phyloP scores from a whole-genome alignment of 1,139 yeast species.

The Debaryomyces psychrophilus region DNA sequence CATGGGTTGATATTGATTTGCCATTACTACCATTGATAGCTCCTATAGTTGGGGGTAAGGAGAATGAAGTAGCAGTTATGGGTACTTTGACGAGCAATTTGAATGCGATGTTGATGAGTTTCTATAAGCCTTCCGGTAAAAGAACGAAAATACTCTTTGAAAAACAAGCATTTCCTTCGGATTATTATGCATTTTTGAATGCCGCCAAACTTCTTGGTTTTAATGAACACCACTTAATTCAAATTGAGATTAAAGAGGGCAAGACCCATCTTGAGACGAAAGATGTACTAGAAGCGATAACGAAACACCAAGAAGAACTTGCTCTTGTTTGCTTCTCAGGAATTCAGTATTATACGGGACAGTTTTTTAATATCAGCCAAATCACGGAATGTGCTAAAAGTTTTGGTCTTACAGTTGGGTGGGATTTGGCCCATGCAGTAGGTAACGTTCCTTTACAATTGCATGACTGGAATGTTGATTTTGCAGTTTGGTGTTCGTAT shows the following conservation, averaged over 20 bases:
- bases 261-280: conserved; percentile 62
- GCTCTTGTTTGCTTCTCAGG: conserved; percentile 85
- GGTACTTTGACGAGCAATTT: conserved; percentile 83
- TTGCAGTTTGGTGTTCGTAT: conserved; percentile 94
- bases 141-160: conserved; percentile 79
- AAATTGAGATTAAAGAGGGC: conserved; percentile 59
- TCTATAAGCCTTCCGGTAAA: conserved; percentile 65
- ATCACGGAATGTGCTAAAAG: conserved; percentile 62
- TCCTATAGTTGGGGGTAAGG: conserved; percentile 72
- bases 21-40: conserved; percentile 73
- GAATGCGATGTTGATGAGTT: conserved; percentile 71
- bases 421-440: conserved; percentile 96
- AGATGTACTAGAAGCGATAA: conserved; percentile 61
- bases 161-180: conserved; percentile 89
- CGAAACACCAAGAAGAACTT: conserved; percentile 59
- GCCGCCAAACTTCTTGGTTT: conserved; percentile 67
- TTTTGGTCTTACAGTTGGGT: conserved; percentile 69
- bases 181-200: conserved; percentile 81
- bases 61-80: conserved; percentile 81
- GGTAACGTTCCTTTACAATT: conserved; percentile 79
- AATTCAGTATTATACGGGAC: conserved; percentile 92
- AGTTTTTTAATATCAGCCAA: conserved; percentile 67
- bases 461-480: conserved; percentile 90
- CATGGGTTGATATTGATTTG: conserved; percentile 85
- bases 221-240: conserved; percentile 63